Base-by-base conservation (phyloP, 495 filamentous ascomycete species). In the Usnea hakonensis region DNA sequence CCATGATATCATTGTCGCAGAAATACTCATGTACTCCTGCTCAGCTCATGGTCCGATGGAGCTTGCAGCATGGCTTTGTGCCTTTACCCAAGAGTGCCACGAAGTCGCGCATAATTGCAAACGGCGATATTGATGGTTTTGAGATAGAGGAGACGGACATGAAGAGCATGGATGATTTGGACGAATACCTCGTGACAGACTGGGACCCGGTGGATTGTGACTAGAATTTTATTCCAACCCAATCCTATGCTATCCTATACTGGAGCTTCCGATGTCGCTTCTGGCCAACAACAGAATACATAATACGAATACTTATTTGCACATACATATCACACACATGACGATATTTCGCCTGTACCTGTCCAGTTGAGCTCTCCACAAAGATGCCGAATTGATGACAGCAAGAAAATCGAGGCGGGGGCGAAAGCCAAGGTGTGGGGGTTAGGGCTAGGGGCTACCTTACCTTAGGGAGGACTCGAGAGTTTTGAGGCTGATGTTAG, bases 41-140 rank as follows among this genome's bases (percentile, higher is more conserved):
- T 32, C 86, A 89, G 69, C 68, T 90, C 37, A 69, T 89, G 69
- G 71, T 89, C 21, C 73, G 84, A 32, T 87, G 86, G 86, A 84
- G 83, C 64, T 68, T 87, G 72, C 78, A 91, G 75, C 81, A 87
- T 72, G 86, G 84, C 2, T 82, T 83, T 53, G 77, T 91, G 21
- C 87, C 88, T 35, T 79, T 94, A 30, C 88, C 90, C 6, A 93
- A 93, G 76, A 90, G 86, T 41, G 86, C 85, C 0, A 90, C 82
- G 0, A 74, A 78, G 4, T 76, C 74, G 30, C 75, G 90, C 17
- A 93, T 94, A 63, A 48, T 59, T 41, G 83, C 85, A 66, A 93
- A 73, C 62, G 71, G 61, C 28, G 43, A 93, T 67, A 77, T 83
- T 0, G 72, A 83, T 13, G 74, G 91, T 0, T 93, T 82, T 71